Conservation (phyloP, 805 yeast species). For the Yamadazyma akitaensis region DNA sequence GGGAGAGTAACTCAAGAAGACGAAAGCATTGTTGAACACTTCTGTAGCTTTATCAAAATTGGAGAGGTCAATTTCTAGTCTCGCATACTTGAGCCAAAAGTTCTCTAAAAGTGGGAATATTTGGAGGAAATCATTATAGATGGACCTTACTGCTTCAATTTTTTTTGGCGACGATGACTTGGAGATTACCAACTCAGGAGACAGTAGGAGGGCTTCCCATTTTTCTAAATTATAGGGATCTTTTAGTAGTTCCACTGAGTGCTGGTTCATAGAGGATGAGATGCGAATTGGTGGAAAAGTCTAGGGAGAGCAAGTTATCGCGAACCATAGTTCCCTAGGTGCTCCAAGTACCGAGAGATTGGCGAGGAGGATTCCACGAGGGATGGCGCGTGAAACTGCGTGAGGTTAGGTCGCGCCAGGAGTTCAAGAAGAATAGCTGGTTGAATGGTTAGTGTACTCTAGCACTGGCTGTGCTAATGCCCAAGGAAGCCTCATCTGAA, state of each 20-base stretch:
- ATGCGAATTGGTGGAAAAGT: not conserved
- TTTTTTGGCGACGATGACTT: constrained; percentile 1
- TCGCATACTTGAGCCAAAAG: constrained; percentile 58
- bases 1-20: constrained; percentile 40
- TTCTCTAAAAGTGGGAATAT: constrained; percentile 50
- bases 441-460: too few relatives aligned
- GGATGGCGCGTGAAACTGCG: too few relatives aligned
- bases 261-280: constrained; percentile 2
- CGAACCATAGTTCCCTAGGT: not conserved
- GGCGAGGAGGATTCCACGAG: too few relatives aligned
- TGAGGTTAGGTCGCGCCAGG: too few relatives aligned
- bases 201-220: constrained; percentile 10
- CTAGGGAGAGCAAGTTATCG: not conserved
- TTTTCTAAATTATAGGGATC: constrained; percentile 14
- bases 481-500: too few relatives aligned
- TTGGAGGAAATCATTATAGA: constrained; percentile 9
- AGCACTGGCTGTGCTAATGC: too few relatives aligned
- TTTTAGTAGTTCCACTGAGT: constrained; percentile 11
- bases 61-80: constrained; percentile 45
- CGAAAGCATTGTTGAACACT: constrained; percentile 40
- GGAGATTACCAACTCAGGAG: not conserved
- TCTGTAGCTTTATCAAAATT: constrained; percentile 32
- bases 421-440: too few relatives aligned
- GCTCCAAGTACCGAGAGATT: too few relatives aligned
- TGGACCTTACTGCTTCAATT: constrained; percentile 6